phyloP scores from a whole-genome alignment of 2,329 filamentous ascomycete genomes.

The Alternaria sp. region DNA sequence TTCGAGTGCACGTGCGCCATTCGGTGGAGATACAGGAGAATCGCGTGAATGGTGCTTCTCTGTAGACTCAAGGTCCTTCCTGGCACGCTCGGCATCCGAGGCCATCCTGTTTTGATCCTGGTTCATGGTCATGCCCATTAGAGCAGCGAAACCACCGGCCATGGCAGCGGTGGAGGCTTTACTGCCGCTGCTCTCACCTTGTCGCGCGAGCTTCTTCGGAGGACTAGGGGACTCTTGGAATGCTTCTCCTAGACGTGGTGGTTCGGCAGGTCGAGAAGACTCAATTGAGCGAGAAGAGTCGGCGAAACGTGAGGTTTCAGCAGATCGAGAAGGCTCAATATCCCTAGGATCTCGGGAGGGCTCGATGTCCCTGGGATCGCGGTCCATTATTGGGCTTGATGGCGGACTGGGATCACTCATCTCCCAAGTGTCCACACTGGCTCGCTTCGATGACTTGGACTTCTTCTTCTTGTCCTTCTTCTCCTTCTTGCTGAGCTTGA shows the following conservation, averaged over 20 bases:
- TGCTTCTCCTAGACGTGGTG: not conserved
- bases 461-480: slow-evolving; percentile 44
- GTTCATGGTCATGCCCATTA: slow-evolving; percentile 39
- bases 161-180: slow-evolving; percentile 31
- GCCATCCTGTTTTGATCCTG: slow-evolving; percentile 44
- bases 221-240: slow-evolving; percentile 1
- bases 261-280: not conserved
- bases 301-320: not conserved
- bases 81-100: slow-evolving; percentile 36
- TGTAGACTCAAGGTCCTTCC: slow-evolving; percentile 33
- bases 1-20: slow-evolving; percentile 22
- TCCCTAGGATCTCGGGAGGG: not conserved
- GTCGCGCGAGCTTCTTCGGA: slow-evolving; percentile 11
- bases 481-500: slow-evolving; percentile 5
- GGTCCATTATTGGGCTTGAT: slow-evolving; percentile 37
- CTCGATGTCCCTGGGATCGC: slow-evolving; percentile 32
- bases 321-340: not conserved
- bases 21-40: slow-evolving; percentile 20
- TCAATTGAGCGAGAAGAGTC: not conserved
- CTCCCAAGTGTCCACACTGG: slow-evolving; percentile 38
- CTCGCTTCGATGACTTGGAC: slow-evolving; percentile 40
- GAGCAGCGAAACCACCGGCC: slow-evolving; percentile 42
- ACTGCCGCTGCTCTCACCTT: slow-evolving; percentile 19
- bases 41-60: slow-evolving; percentile 20
- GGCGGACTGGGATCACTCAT: slow-evolving; percentile 33